These are phyloP conservation scores for Hymenoscyphus fraxineus DNA, from an alignment of 2,329 filamentous ascomycete species.

Conservation along the genomic window DNA sequence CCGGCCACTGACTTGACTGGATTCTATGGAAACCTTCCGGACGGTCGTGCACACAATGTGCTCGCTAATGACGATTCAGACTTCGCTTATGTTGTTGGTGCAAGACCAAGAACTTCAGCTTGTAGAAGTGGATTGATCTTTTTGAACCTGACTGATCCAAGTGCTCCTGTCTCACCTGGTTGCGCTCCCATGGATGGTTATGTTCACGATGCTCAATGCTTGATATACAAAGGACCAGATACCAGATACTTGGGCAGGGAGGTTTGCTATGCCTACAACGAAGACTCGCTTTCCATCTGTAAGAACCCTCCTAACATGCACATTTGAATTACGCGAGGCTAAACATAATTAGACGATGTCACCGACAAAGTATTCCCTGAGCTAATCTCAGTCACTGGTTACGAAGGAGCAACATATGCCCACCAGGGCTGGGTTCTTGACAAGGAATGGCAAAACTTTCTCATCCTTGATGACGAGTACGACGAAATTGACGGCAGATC, in stretches of 20 bases:
- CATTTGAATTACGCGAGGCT: background rate
- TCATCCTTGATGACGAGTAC: conserved; percentile 5
- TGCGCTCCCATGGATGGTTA: conserved; percentile 1
- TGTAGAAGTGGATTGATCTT: background rate
- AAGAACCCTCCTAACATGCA: background rate
- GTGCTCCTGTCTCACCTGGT: background rate
- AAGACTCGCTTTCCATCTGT: conserved; percentile 6
- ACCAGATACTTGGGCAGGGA: background rate
- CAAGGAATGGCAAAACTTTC: background rate
- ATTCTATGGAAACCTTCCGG: background rate
- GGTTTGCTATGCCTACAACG: conserved; percentile 3
- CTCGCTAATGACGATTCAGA: conserved; percentile 1
- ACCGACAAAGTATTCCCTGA: background rate
- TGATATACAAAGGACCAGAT: conserved; percentile 1
- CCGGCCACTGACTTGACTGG: background rate
- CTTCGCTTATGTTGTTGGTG: background rate
- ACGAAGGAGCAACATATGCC: conserved; percentile 2
- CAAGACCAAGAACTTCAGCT: background rate
- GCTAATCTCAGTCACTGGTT: background rate
- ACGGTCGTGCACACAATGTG: conserved; percentile 2
- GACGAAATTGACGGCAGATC: background rate
- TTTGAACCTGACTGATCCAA: background rate
- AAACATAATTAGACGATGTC: background rate
- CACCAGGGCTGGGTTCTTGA: conserved; percentile 5
- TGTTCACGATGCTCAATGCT: conserved; percentile 5